Evolutionary conservation across 257 asterid genomes (phyloP).

Genomic region (Nicotiana otophora): DNA sequence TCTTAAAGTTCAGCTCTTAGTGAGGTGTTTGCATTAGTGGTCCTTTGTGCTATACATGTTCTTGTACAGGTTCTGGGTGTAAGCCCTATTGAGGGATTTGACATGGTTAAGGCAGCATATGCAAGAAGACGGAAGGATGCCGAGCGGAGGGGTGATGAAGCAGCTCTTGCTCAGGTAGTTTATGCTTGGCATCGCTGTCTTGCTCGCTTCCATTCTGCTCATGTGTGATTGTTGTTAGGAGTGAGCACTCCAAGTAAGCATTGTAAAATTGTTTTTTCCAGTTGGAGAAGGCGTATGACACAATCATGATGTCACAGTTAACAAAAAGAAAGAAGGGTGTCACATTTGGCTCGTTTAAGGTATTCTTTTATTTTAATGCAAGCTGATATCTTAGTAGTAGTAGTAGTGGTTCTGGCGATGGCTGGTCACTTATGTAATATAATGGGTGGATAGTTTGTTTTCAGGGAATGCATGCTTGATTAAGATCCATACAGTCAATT

Average conservation of each 20-base stretch:
- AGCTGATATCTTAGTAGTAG: background rate
- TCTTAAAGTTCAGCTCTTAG: background rate
- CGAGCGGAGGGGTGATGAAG: constrained; percentile 85
- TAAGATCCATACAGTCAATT: too few species aligned
- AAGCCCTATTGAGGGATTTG: constrained; percentile 79
- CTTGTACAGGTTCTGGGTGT: constrained; percentile 75
- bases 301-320: constrained; percentile 89
- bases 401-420: too few species aligned
- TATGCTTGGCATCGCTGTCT: background rate
- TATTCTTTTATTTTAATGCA: constrained; percentile 9
- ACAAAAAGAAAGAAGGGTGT: constrained; percentile 80
- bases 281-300: constrained; percentile 94
- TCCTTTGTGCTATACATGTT: background rate
- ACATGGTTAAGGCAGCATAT: constrained; percentile 72
- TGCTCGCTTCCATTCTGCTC: background rate
- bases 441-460: background rate
- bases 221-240: background rate
- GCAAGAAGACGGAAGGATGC: constrained; percentile 77
- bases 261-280: constrained; percentile 25
- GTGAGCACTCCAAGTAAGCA: background rate
- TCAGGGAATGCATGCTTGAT: background rate
- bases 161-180: constrained; percentile 48
- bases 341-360: constrained; percentile 80
- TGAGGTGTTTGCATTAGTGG: background rate
- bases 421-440: background rate